phyloP scores from a whole-genome alignment of 805 yeast species.

The Priceomyces fermenticarens region DNA sequence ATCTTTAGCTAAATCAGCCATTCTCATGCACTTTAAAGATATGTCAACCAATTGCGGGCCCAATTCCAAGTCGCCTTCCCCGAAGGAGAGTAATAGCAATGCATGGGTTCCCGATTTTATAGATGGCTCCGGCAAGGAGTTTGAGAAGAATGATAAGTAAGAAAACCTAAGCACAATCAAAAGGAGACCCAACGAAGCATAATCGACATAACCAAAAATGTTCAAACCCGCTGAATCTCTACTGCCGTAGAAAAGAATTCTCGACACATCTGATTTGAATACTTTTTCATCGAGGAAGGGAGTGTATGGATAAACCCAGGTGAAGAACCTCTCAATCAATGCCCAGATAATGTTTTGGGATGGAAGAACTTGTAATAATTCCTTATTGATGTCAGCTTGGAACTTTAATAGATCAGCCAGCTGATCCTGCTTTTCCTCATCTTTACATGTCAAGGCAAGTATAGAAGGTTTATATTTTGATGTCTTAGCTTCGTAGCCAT shows the following conservation, averaged over 20 bases:
- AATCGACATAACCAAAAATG: constrained; percentile 18
- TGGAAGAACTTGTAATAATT: constrained; percentile 1
- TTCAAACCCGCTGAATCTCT: not conserved
- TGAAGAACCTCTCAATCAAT: constrained; percentile 3
- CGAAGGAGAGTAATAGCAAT: not conserved
- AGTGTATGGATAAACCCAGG: constrained; percentile 2
- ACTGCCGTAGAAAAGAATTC: constrained; percentile 1
- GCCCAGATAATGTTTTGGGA: not conserved
- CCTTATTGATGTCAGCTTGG: not conserved
- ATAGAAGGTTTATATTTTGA: not conserved
- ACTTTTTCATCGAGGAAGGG: constrained; percentile 7
- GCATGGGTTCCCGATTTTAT: not conserved
- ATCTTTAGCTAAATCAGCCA: not conserved
- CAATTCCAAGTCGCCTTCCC: not conserved
- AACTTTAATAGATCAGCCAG: not conserved
- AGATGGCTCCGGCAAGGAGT: constrained; percentile 3
- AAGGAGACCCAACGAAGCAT: constrained; percentile 38
- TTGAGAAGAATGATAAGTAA: constrained; percentile 36
- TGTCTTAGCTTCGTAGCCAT: no score
- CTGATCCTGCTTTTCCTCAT: not conserved
- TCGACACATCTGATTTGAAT: constrained; percentile 1
- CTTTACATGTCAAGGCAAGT: not conserved
- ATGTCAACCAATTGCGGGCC: not conserved
- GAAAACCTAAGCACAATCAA: constrained; percentile 40
- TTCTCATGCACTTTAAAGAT: not conserved